phyloP scores from a whole-genome alignment of 2,329 filamentous ascomycete species.

The Myriosclerotinia curreyana region DNA sequence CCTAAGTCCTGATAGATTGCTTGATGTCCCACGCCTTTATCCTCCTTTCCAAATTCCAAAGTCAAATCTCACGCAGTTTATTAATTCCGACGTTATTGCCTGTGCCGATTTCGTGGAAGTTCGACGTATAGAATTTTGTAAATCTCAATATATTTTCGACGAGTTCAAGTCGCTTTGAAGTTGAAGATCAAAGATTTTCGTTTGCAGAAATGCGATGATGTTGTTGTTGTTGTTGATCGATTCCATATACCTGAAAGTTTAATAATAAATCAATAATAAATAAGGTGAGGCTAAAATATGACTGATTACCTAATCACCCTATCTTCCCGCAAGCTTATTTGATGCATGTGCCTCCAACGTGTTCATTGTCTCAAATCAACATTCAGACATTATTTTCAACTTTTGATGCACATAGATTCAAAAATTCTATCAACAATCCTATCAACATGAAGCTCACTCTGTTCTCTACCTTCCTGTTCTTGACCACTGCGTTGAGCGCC shows the following conservation, averaged over 20 bases:
- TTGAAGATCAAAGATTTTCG: conserved; percentile 2
- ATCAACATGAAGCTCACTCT: conserved; percentile 61
- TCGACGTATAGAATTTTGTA: neutral
- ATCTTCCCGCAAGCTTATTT: neutral
- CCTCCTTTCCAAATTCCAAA: conserved; percentile 26
- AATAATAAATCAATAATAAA: neutral
- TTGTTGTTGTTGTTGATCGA: neutral
- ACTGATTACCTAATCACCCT: conserved; percentile 5
- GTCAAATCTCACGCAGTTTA: conserved; percentile 15
- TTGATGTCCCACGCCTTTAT: conserved; percentile 28
- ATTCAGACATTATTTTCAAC: neutral
- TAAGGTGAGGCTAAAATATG: conserved; percentile 1
- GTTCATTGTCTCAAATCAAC: no score
- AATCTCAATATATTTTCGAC: neutral
- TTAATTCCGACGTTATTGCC: neutral
- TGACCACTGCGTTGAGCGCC: conserved; percentile 59
- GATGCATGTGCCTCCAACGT: no score
- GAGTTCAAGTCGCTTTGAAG: conserved; percentile 7
- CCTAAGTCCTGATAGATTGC: conserved; percentile 29
- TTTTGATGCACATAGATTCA: neutral
- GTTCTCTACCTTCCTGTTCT: conserved; percentile 55
- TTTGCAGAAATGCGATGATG: conserved; percentile 14
- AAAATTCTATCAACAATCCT: neutral
- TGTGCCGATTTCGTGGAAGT: neutral
- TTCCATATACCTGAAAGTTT: conserved; percentile 9